These are phyloP conservation scores for Breviolum minutum DNA, from an alignment of 73 alveolate genomes.

Conservation along the genomic window DNA sequence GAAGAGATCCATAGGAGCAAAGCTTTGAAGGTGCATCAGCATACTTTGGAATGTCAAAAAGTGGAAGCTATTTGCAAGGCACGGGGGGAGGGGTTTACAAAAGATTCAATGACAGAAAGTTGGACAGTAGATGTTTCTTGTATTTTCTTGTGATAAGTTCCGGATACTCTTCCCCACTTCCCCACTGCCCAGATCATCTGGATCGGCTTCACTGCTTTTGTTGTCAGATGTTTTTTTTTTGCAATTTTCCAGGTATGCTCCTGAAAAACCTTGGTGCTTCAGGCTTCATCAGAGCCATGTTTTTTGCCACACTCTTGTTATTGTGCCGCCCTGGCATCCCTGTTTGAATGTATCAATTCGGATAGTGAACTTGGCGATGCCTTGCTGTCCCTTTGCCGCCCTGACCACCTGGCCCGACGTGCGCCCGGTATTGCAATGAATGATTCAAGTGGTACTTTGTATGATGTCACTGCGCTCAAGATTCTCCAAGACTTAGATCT, in stretches of 20 bases:
- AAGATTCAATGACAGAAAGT: too few species aligned
- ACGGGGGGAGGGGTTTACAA: neutral
- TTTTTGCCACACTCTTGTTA: conserved; percentile 41
- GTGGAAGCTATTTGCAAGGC: conserved; percentile 40
- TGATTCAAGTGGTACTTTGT: neutral
- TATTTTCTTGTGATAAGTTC: too few species aligned
- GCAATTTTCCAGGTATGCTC: neutral
- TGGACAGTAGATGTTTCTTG: too few species aligned
- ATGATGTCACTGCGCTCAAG: conserved; percentile 34
- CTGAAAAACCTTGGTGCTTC: too few species aligned
- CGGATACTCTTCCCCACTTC: too few species aligned
- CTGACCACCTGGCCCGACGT: neutral
- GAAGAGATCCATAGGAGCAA: neutral
- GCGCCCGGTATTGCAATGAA: conserved; percentile 34
- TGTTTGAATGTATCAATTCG: neutral
- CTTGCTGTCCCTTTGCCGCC: conserved; percentile 27
- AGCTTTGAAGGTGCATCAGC: neutral
- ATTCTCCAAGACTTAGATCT: neutral
- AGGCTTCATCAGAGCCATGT: conserved; percentile 14
- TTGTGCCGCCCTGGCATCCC: conserved; percentile 44
- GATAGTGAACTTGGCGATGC: neutral
- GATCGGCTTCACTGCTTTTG: neutral
- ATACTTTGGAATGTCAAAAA: neutral
- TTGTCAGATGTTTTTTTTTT: too few species aligned
- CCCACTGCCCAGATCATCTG: too few species aligned